These are phyloP conservation scores for Xylariales sp. DNA, from an alignment of 2,329 filamentous ascomycete species.

Conservation along the genomic window DNA sequence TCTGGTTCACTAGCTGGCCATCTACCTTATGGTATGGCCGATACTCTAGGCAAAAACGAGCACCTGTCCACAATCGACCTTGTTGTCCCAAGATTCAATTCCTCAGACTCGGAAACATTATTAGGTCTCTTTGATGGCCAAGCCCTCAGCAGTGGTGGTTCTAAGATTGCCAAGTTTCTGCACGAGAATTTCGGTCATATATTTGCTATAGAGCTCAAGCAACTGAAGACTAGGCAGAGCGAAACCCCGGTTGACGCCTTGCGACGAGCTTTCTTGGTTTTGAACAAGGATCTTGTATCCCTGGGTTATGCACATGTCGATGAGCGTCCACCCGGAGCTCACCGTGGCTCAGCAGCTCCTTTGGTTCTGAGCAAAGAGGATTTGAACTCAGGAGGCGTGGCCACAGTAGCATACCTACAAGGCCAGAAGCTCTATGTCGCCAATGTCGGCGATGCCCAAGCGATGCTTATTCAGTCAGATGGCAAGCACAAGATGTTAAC, in stretches of 20 bases:
- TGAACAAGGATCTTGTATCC: slow-evolving; percentile 93
- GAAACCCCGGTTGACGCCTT: slow-evolving; percentile 83
- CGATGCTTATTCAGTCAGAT: slow-evolving; percentile 89
- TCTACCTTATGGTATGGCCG: slow-evolving; percentile 95
- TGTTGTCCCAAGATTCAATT: slow-evolving; percentile 87
- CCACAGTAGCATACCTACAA: slow-evolving; percentile 85
- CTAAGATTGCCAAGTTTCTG: slow-evolving; percentile 92
- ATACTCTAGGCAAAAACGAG: slow-evolving; percentile 87
- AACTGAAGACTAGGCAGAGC: slow-evolving; percentile 57
- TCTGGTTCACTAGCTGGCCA: slow-evolving; percentile 90
- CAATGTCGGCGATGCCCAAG: slow-evolving; percentile 93
- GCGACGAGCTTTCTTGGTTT: slow-evolving; percentile 75
- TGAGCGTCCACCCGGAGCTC: slow-evolving; percentile 61
- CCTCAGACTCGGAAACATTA: slow-evolving; percentile 83
- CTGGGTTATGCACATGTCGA: slow-evolving; percentile 77
- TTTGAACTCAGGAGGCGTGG: slow-evolving; percentile 83
- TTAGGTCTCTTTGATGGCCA: slow-evolving; percentile 96
- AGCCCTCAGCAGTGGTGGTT: slow-evolving; percentile 81
- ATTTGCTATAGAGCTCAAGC: slow-evolving; percentile 77
- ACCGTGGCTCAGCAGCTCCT: slow-evolving; percentile 67
- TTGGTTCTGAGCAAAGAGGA: slow-evolving; percentile 86
- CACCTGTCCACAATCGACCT: slow-evolving; percentile 94
- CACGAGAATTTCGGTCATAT: slow-evolving; percentile 92
- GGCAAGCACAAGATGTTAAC: slow-evolving; percentile 81
- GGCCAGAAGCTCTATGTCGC: slow-evolving; percentile 89